Evolutionary conservation across 441 rosid genomes (phyloP).

Genomic region (Adansonia gregorii): DNA sequence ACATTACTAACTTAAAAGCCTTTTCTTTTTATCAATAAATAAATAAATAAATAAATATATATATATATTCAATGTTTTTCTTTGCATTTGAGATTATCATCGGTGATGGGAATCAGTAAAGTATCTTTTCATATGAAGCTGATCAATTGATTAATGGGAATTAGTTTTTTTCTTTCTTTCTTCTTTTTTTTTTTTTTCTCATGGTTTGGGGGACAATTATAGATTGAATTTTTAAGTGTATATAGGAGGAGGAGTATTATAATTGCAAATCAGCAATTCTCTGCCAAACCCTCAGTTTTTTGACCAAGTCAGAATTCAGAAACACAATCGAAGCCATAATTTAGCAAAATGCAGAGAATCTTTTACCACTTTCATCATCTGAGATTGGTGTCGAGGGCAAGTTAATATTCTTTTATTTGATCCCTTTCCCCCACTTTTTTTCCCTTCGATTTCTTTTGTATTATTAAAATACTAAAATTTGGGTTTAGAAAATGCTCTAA

Average conservation of each 20-base stretch:
- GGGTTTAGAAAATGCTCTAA: too few relatives aligned
- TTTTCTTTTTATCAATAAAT: too few relatives aligned
- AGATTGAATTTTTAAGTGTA: too few relatives aligned
- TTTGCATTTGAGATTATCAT: too few relatives aligned
- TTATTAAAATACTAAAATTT: too few relatives aligned
- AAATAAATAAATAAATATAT: background rate
- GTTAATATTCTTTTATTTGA: too few relatives aligned
- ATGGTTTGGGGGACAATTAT: too few relatives aligned
- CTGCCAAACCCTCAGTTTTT: slow-evolving; percentile 38
- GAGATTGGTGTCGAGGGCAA: too few relatives aligned
- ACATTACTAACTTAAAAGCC: background rate
- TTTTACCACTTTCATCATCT: slow-evolving; percentile 28
- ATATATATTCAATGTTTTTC: background rate
- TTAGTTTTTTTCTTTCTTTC: too few relatives aligned
- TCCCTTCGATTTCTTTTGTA: too few relatives aligned
- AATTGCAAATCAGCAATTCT: slow-evolving; percentile 25
- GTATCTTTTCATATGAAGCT: background rate
- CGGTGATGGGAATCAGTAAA: background rate
- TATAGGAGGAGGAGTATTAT: slow-evolving; percentile 1
- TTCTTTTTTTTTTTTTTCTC: too few relatives aligned
- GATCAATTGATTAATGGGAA: background rate
- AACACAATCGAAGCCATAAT: slow-evolving; percentile 42
- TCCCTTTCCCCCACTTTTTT: too few relatives aligned
- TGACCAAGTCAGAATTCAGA: slow-evolving; percentile 54
- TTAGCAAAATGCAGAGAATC: slow-evolving; percentile 42